phyloP scores from a whole-genome alignment of 768 basidiomycete genomes.

The Suillus weaverae region DNA sequence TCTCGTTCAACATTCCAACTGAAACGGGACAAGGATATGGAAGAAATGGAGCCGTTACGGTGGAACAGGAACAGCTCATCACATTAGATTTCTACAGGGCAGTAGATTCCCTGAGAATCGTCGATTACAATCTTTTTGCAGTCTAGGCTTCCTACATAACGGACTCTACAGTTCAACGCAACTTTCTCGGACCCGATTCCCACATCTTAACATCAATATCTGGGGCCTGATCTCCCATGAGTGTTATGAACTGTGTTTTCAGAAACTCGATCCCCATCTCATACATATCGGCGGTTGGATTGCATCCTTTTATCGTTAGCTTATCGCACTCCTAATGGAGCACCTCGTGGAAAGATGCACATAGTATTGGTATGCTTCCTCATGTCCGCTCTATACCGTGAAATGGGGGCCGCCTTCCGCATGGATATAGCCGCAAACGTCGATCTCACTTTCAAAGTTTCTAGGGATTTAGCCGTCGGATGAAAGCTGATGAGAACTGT shows the following conservation, averaged over 20 bases:
- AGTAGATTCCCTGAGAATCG: conserved; percentile 59
- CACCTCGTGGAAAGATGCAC: neutral
- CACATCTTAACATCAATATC: neutral
- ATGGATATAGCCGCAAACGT: neutral
- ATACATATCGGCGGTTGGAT: neutral
- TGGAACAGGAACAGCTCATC: conserved; percentile 31
- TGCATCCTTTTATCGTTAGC: conserved; percentile 2
- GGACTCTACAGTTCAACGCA: neutral
- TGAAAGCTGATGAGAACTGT: neutral
- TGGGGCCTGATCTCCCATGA: neutral
- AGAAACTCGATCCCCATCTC: neutral
- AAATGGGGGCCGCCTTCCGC: neutral
- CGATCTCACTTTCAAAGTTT: neutral
- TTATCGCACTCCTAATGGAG: conserved; percentile 1
- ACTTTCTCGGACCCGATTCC: conserved; percentile 1
- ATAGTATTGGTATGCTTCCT: neutral
- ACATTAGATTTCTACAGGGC: conserved; percentile 53
- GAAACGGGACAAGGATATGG: conserved; percentile 39
- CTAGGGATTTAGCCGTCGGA: neutral
- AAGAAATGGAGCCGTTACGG: conserved; percentile 37
- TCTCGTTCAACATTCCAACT: conserved; percentile 80
- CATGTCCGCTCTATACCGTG: neutral
- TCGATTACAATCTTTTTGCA: conserved; percentile 70
- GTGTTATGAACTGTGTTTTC: neutral
- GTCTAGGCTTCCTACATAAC: neutral